phyloP scores from a whole-genome alignment of 2,329 filamentous ascomycete species.

The Cordyceps cicadae region DNA sequence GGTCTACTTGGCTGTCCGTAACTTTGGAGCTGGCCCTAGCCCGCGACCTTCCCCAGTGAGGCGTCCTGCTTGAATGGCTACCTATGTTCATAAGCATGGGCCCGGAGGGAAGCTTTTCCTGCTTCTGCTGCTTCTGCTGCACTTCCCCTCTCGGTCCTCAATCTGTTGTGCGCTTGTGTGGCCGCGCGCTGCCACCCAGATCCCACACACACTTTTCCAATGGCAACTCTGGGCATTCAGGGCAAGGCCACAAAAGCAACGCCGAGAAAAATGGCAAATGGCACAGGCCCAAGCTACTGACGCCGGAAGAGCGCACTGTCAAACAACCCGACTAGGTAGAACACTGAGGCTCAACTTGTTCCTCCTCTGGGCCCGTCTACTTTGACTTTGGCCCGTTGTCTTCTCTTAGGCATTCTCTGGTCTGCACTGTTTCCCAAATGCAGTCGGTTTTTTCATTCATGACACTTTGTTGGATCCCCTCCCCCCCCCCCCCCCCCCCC shows the following conservation, averaged over 20 bases:
- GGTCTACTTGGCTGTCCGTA: neutral
- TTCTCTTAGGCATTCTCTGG: neutral
- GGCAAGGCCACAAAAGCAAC: constrained; percentile 12
- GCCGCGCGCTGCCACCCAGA: constrained; percentile 7
- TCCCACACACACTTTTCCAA: constrained; percentile 10
- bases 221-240: neutral
- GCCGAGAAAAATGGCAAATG: constrained; percentile 6
- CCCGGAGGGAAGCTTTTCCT: neutral
- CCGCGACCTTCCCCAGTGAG: neutral
- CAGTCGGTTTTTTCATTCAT: neutral
- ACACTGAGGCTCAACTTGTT: neutral
- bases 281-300: neutral
- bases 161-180: neutral
- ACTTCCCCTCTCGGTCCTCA: neutral
- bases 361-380: constrained; percentile 7
- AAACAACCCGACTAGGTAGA: neutral
- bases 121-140: neutral
- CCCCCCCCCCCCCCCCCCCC: neutral
- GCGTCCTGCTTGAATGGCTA: neutral
- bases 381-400: neutral
- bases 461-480: neutral
- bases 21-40: neutral
- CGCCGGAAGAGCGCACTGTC: neutral
- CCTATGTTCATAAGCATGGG: neutral
- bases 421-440: constrained; percentile 1